Evolutionary conservation across 2,329 filamentous ascomycete genomes (phyloP).

Genomic region (Hymenoscyphus fructigenus): DNA sequence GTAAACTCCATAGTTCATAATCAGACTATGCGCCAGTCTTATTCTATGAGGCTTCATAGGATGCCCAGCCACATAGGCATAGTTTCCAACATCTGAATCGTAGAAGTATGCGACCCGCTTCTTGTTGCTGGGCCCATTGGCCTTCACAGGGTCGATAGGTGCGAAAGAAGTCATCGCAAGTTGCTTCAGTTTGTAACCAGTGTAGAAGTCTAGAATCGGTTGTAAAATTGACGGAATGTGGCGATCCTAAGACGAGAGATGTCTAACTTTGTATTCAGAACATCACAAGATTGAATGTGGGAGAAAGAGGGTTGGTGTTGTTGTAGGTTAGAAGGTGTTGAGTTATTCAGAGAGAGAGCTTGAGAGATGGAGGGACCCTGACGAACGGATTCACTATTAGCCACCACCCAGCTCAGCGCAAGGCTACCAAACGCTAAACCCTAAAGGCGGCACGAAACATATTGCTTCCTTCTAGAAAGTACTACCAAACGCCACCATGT

Average conservation of each 20-base stretch:
- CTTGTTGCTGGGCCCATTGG: constrained; percentile 52
- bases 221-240: neutral
- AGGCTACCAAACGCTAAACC: neutral
- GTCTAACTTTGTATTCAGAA: neutral
- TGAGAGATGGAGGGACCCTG: neutral
- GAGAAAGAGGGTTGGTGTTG: neutral
- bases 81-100: constrained; percentile 97
- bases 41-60: constrained; percentile 99
- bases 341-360: neutral
- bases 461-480: too few relatives aligned
- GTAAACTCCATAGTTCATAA: constrained; percentile 94
- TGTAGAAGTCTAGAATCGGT: neutral
- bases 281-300: neutral
- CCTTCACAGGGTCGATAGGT: constrained; percentile 52
- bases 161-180: constrained; percentile 41
- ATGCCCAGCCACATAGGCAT: constrained; percentile 94
- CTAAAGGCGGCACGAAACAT: neutral
- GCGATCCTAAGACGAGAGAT: neutral
- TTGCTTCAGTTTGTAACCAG: neutral
- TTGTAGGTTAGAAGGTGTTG: neutral
- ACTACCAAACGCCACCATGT: too few relatives aligned
- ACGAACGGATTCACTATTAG: too few relatives aligned
- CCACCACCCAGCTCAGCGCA: neutral
- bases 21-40: constrained; percentile 89
- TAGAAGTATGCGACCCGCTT: constrained; percentile 98